Evolutionary conservation across 2,329 filamentous ascomycete genomes (phyloP), one percentile per base, ranked within the genome.

Genomic region (Paecilomyces fulvus): DNA sequence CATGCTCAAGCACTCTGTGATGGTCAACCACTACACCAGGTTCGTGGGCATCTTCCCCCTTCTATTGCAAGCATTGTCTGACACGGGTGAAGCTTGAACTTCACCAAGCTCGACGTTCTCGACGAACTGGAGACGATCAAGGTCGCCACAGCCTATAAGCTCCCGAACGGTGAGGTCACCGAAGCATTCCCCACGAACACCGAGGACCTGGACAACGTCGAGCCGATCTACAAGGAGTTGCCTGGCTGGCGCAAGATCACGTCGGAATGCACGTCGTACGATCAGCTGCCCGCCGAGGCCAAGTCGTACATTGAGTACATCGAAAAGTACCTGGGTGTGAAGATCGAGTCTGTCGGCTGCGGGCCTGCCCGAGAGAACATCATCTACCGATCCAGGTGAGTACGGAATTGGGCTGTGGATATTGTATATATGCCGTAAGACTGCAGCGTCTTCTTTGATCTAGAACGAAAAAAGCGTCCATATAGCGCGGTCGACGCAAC

Each of bases 31-130:
- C 68, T 79, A 79, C 68, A 79, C 77, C 14, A 30, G 37, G 37
- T 43, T 43, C 1, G 37, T 43, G 20, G 9, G 8, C n/a, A 17
- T 9, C 37, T 9, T 17, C 37, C n/a, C 21, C 17, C 14, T 9
- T 25, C 20, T 25, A 10, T 28, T 23, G 7, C 7, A 10, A n/a
- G 20, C 28, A 10, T 14, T 25, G 49, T 51, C 49, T 51, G 14
- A 25, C 20, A 1, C 12, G 17, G 9, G 10, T 14, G 28, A 30
- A 70, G 75, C 11, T 74, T 85, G 64, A 86, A 86, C 73, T 74
- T 86, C 56, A 86, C 83, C 56, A 86, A 86, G 71, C 78, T 86
- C 51, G 83, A 86, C 63, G 78, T 86, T 31, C 75, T 86, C 6
- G 83, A 86, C 65, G 78, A 80, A 64, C 85, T 86, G 64, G 79